A percentile compares a stretch with the other conserved stretches of the same genome.
Evolutionary conservation across 2,329 filamentous ascomycete genomes (phyloP).

Genomic region (Aspergillus latus): DNA sequence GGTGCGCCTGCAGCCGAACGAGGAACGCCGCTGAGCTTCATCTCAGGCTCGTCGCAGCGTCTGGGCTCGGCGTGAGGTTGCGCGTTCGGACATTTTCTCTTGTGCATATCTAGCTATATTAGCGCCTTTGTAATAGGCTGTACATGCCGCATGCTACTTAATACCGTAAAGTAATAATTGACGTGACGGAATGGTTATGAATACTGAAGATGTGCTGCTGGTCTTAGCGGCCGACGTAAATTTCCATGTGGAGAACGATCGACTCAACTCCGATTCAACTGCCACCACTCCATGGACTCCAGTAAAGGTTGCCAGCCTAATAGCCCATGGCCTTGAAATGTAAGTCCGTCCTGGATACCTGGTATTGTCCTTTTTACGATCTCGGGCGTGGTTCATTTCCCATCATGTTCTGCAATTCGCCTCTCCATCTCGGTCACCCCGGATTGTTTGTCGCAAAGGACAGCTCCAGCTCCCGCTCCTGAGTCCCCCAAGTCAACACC

Average conservation of each 20-base stretch:
- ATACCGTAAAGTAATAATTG: conserved; percentile 14
- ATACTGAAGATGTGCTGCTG: conserved; percentile 31
- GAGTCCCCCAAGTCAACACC: background rate
- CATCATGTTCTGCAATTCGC: conserved; percentile 2
- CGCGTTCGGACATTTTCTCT: conserved; percentile 18
- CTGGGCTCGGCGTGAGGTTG: conserved; percentile 60
- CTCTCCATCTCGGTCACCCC: conserved; percentile 11
- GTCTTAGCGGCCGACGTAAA: conserved; percentile 34
- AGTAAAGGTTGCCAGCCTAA: conserved; percentile 25
- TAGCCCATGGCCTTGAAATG: conserved; percentile 43
- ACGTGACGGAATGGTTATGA: conserved; percentile 6
- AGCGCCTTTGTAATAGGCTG: conserved; percentile 15
- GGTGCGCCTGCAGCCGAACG: conserved; percentile 30
- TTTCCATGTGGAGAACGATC: conserved; percentile 19
- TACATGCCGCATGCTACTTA: conserved; percentile 10
- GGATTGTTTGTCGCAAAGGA: conserved; percentile 19
- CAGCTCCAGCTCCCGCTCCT: conserved; percentile 11
- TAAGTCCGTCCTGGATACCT: conserved; percentile 25
- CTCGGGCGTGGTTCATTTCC: background rate
- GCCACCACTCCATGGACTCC: conserved; percentile 22
- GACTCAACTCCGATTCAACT: background rate
- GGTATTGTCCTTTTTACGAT: background rate
- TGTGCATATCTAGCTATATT: conserved; percentile 33
- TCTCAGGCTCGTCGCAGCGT: conserved; percentile 65
- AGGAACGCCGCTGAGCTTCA: conserved; percentile 56